Evolutionary conservation across 2,329 filamentous ascomycete genomes (phyloP).

Genomic region (Fusarium sp.): DNA sequence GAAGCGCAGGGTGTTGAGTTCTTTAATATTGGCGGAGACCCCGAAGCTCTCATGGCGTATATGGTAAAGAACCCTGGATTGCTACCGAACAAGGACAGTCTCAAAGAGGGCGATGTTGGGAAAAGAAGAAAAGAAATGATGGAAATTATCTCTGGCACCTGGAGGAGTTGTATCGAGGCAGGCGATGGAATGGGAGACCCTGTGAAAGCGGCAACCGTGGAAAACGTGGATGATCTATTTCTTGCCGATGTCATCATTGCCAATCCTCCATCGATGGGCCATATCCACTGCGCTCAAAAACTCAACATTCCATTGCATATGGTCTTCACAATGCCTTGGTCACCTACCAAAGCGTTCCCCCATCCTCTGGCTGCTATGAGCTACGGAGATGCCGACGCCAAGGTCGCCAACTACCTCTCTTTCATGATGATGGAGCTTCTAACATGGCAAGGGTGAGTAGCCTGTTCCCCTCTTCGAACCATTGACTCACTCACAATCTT

Average conservation of each 20-base stretch:
- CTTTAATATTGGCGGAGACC: slow-evolving; percentile 66
- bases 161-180: slow-evolving; percentile 51
- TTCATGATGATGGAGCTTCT: slow-evolving; percentile 71
- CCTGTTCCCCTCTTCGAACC: neutral
- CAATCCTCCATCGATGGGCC: slow-evolving; percentile 62
- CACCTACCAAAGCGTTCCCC: slow-evolving; percentile 60
- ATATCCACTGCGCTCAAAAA: slow-evolving; percentile 61
- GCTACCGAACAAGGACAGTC: slow-evolving; percentile 48
- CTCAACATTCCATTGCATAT: slow-evolving; percentile 60
- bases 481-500: neutral
- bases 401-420: slow-evolving; percentile 38
- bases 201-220: slow-evolving; percentile 41
- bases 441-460: slow-evolving; percentile 72
- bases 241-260: slow-evolving; percentile 65
- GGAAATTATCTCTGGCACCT: slow-evolving; percentile 51
- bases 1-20: slow-evolving; percentile 63
- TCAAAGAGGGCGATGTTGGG: slow-evolving; percentile 50
- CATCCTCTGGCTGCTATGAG: slow-evolving; percentile 51
- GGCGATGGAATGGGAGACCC: slow-evolving; percentile 45
- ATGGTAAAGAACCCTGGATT: slow-evolving; percentile 54
- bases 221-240: slow-evolving; percentile 51
- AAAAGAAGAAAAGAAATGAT: slow-evolving; percentile 49
- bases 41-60: slow-evolving; percentile 57
- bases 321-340: slow-evolving; percentile 75
- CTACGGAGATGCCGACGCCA: slow-evolving; percentile 37